A percentile compares a stretch with the other conserved stretches of the same genome.
Evolutionary conservation across 2,329 filamentous ascomycete genomes (phyloP).

Genomic region (Verticillium longisporum): DNA sequence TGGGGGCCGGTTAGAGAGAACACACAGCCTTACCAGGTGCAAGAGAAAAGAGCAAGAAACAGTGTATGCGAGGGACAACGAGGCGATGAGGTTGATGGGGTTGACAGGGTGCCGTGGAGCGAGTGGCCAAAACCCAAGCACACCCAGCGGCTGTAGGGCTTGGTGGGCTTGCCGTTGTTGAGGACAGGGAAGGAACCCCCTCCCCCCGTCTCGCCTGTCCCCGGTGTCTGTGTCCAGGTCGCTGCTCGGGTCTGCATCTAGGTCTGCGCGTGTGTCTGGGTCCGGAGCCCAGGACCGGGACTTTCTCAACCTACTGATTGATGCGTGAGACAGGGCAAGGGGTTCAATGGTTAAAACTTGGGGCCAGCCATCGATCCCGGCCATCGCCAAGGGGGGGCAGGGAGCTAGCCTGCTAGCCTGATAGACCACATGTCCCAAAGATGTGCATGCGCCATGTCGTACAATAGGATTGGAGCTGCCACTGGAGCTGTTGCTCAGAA

Average conservation of each 20-base stretch:
- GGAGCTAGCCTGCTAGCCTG: neutral
- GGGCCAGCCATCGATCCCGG: neutral
- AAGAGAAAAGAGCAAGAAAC: neutral
- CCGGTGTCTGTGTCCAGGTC: neutral
- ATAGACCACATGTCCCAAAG: neutral
- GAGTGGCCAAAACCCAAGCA: slow-evolving; percentile 7
- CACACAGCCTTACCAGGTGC: neutral
- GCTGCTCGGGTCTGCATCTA: neutral
- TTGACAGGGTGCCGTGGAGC: neutral
- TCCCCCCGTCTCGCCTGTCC: neutral
- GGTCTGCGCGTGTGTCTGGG: neutral
- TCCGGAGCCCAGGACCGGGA: neutral
- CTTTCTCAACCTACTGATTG: neutral
- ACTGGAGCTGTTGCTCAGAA: neutral
- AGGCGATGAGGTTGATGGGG: neutral
- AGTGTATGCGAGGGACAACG: slow-evolving; percentile 1
- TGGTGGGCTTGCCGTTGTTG: neutral
- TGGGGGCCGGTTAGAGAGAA: slow-evolving; percentile 1
- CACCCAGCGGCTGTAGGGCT: neutral
- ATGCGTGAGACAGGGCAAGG: neutral
- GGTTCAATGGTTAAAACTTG: neutral
- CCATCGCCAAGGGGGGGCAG: neutral
- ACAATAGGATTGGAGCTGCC: neutral
- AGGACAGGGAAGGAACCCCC: neutral
- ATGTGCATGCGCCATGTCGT: neutral